Base-by-base conservation (phyloP, 139 green algal species). In the Ettlia oleoabundans region DNA sequence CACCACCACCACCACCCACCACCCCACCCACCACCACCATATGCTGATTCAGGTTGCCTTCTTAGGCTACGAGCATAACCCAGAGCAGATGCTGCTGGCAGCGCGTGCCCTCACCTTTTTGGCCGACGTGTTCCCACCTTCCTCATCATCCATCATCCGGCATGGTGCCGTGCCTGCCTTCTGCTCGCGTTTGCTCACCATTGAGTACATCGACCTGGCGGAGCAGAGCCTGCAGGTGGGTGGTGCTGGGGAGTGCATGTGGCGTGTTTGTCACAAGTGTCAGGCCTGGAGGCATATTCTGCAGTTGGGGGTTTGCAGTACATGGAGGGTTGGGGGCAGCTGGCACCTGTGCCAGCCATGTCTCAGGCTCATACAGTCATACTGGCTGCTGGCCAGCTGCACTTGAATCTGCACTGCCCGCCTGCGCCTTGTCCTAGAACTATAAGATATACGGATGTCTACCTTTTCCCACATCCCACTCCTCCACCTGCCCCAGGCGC, bases 181-280 rank as follows among this genome's bases (percentile, higher is more conserved):
- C 43, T 98, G 95, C 81, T 88, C 89, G 3, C 68, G 93, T 6
- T 90, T 99, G 74, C 87, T 98, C 22, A 96, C 89, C 62, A 98
- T 99, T 21, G 96, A 99, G 87, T 99, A 98, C 91, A 99, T 99
- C 40, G 96, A 99, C 81, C 87, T 99, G 42, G 96, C 96, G 32
- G 96, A 99, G 86, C 96, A 99, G 90, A 92, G 85, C 41, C 87
- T 97, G 85, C 94, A 96, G 90, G 90, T 91, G 85, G 65, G 41
- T 55, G 90, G 35, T 21, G 32, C 13, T 73, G 18, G 33, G 7
- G 66, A 19, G 51, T 10, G 35, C 19, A 37, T 73, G 35, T 33
- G 38, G n/a, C n/a, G n/a, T n/a, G n/a, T n/a, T n/a, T n/a, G n/a
- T n/a, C n/a, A n/a, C n/a, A n/a, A n/a, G n/a, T n/a, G n/a, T n/a